A percentile compares a stretch with the other conserved stretches of the same genome.
Evolutionary conservation across 768 basidiomycete genomes (phyloP).

Genomic region (Russula abietina): DNA sequence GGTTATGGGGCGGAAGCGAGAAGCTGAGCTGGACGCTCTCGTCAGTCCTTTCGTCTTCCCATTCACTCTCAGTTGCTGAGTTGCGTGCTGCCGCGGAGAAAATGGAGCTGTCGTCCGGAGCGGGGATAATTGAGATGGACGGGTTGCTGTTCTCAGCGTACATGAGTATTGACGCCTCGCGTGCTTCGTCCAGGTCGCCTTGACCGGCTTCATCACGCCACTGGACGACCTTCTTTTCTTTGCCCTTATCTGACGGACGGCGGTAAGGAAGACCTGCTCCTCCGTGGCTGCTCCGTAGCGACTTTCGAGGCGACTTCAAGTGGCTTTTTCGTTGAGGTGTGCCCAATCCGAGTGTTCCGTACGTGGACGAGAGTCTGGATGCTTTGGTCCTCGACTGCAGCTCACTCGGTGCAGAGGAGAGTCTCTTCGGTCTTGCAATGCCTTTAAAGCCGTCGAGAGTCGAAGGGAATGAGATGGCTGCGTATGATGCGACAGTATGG

Average conservation of each 20-base stretch:
- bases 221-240: constrained; percentile 62
- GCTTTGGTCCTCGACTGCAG: constrained; percentile 36
- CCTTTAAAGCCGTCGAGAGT: constrained; percentile 46
- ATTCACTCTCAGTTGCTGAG: constrained; percentile 67
- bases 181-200: constrained; percentile 66
- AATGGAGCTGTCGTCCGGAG: constrained; percentile 35
- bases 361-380: constrained; percentile 43
- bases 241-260: constrained; percentile 58
- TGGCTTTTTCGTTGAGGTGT: constrained; percentile 41
- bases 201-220: constrained; percentile 87
- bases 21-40: constrained; percentile 62
- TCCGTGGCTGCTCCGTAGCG: constrained; percentile 38
- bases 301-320: constrained; percentile 35
- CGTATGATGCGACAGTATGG: constrained; percentile 57
- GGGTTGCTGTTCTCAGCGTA: constrained; percentile 26
- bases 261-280: constrained; percentile 48
- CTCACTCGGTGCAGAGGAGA: constrained; percentile 45
- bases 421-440: constrained; percentile 41
- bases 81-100: constrained; percentile 34
- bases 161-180: constrained; percentile 27
- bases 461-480: constrained; percentile 32
- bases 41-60: constrained; percentile 86
- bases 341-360: constrained; percentile 30
- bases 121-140: constrained; percentile 30
- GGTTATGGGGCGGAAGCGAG: constrained; percentile 28